These are phyloP conservation scores for Zea luxurians DNA, from an alignment of 176 grass and related monocot genomes.

Conservation along the genomic window DNA sequence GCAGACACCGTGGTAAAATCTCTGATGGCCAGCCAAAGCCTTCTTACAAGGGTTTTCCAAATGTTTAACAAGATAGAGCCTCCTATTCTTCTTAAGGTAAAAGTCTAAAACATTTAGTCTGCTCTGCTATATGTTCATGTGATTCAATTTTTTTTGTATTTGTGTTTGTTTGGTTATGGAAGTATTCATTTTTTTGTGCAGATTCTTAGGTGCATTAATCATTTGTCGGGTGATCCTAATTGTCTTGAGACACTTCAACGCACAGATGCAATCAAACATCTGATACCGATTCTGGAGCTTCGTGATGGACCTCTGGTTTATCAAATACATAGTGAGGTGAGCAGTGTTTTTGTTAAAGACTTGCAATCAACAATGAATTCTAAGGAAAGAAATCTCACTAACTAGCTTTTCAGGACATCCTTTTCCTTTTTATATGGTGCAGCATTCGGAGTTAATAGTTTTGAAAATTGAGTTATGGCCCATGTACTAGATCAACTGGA, in stretches of 20 bases:
- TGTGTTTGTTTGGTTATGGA: conserved; percentile 22
- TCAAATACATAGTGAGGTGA: conserved; percentile 94
- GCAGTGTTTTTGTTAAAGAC: background rate
- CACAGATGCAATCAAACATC: conserved; percentile 95
- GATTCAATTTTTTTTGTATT: conserved; percentile 30
- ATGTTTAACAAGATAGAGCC: conserved; percentile 99
- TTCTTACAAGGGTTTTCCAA: conserved; percentile 86
- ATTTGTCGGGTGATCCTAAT: conserved; percentile 95
- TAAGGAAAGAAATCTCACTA: background rate
- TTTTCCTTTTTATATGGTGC: conserved; percentile 2
- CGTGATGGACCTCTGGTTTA: conserved; percentile 77
- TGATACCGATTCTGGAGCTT: conserved; percentile 98
- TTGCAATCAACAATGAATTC: conserved; percentile 18
- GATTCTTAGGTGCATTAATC: conserved; percentile 97
- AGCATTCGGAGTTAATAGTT: background rate
- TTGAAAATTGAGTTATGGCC: background rate
- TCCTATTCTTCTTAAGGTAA: conserved; percentile 91
- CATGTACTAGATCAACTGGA: background rate
- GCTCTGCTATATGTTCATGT: conserved; percentile 36
- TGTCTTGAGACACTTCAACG: conserved; percentile 96
- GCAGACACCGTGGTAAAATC: conserved; percentile 88
- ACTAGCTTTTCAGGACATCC: background rate
- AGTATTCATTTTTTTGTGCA: conserved; percentile 41
- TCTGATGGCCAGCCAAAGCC: conserved; percentile 78
- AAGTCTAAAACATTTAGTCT: conserved; percentile 30